Percentiles rank a stretch among this genome's conserved stretches.
phyloP scores from a whole-genome alignment of 176 grass and related monocot genomes.

The Chrysopogon serrulatus region DNA sequence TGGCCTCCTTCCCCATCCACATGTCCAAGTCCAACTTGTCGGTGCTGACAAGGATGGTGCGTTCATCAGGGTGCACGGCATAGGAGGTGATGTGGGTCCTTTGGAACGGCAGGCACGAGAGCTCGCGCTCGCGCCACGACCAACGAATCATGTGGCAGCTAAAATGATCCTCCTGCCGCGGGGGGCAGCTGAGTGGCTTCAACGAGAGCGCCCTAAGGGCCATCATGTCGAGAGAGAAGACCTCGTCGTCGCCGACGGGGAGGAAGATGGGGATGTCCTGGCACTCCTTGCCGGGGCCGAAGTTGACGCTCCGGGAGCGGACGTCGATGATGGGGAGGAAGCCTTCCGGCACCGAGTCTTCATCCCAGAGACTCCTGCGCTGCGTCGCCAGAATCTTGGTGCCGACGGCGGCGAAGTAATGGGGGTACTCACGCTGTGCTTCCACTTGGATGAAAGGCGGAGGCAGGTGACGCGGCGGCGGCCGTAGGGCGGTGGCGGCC shows the following conservation, averaged over 20 bases:
- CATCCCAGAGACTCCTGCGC: neutral
- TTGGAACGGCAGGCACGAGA: neutral
- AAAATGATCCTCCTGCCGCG: too few species aligned
- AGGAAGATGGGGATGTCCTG: neutral
- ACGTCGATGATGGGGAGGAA: neutral
- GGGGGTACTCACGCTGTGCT: neutral
- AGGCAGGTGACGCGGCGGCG: neutral
- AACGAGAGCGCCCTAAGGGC: neutral
- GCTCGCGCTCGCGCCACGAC: constrained; percentile 4
- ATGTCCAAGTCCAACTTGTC: neutral
- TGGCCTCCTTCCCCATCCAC: neutral
- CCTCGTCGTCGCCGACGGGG: neutral
- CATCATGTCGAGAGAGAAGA: neutral
- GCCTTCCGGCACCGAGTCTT: neutral
- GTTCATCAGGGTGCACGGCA: neutral
- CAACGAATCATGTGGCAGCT: too few species aligned
- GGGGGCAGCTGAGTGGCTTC: neutral
- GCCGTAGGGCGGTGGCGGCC: neutral
- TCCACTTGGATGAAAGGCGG: neutral
- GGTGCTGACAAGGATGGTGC: neutral
- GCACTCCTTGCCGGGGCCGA: neutral
- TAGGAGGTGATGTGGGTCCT: neutral
- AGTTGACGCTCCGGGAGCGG: neutral
- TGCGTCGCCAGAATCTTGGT: neutral
- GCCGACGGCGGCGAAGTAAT: neutral